These are phyloP conservation scores for Trichosanthes truncata DNA, from an alignment of 306 rosid genomes.

Conservation along the genomic window DNA sequence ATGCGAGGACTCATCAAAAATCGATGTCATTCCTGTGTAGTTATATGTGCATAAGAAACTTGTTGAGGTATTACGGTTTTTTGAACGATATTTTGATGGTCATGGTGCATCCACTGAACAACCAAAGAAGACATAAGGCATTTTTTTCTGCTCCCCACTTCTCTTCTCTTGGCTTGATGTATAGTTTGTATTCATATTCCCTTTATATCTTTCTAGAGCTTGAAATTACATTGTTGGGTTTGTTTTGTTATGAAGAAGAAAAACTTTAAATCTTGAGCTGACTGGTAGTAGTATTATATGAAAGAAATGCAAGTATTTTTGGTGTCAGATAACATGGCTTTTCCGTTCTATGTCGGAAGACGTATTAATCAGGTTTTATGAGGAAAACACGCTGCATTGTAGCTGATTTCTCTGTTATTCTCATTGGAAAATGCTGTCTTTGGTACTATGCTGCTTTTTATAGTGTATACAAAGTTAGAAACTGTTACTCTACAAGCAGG, in stretches of 20 bases:
- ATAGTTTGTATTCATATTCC: conserved; percentile 15
- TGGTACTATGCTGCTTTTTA: background rate
- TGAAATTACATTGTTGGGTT: conserved; percentile 10
- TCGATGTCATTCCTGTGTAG: conserved; percentile 89
- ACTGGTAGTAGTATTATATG: background rate
- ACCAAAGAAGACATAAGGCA: background rate
- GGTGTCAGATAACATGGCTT: background rate
- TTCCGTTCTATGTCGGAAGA: background rate
- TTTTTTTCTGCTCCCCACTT: background rate
- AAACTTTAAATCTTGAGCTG: conserved; percentile 1
- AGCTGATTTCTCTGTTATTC: background rate
- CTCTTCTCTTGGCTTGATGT: conserved; percentile 11
- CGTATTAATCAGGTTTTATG: background rate
- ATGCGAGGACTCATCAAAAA: conserved; percentile 83
- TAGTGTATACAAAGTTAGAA: background rate
- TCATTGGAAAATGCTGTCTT: background rate
- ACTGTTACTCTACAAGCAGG: background rate
- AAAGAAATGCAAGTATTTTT: conserved; percentile 10
- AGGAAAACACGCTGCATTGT: no score
- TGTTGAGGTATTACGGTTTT: conserved; percentile 6
- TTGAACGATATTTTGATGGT: conserved; percentile 10
- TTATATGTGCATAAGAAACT: conserved; percentile 2
- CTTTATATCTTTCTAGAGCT: conserved; percentile 1
- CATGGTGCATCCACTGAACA: background rate
- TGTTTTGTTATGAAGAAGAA: background rate